Conservation (phyloP, 1,284 basidiomycete species). For the Cystobasidium pallidum region DNA sequence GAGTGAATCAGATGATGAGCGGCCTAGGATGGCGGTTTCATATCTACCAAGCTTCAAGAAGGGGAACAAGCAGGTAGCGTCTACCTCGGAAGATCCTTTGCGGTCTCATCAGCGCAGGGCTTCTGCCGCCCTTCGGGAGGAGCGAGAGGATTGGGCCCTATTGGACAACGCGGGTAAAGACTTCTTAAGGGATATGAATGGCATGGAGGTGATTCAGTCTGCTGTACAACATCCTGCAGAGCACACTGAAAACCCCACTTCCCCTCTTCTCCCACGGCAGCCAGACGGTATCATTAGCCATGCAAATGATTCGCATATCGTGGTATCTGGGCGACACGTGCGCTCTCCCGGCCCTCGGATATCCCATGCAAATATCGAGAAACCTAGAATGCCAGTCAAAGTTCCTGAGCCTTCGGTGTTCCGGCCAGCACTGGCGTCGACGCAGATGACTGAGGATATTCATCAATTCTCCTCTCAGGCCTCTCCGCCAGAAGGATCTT, state of each 20-base stretch:
- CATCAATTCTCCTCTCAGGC: constrained; percentile 37
- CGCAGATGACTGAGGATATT: constrained; percentile 26
- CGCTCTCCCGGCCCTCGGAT: constrained; percentile 11
- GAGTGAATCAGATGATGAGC: not conserved
- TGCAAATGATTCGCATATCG: not conserved
- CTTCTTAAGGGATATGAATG: not conserved
- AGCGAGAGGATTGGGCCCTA: not conserved
- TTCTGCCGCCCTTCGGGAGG: not conserved
- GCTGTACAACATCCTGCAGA: constrained; percentile 35
- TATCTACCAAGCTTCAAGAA: constrained; percentile 17
- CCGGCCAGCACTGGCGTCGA: not conserved
- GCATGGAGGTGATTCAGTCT: not conserved
- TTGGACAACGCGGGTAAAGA: constrained; percentile 1
- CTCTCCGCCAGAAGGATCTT: constrained; percentile 11
- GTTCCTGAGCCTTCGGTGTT: constrained; percentile 29
- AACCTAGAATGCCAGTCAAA: constrained; percentile 9
- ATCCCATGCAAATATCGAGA: constrained; percentile 14
- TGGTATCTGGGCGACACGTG: not conserved
- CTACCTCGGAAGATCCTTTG: not conserved
- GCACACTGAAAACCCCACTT: constrained; percentile 8
- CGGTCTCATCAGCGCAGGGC: not conserved
- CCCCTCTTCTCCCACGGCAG: not conserved
- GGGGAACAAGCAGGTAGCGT: not conserved
- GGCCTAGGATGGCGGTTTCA: not conserved
- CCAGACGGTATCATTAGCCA: not conserved